These are phyloP conservation scores for Sicyos edulis DNA, from an alignment of 306 rosid species.

Conservation along the genomic window DNA sequence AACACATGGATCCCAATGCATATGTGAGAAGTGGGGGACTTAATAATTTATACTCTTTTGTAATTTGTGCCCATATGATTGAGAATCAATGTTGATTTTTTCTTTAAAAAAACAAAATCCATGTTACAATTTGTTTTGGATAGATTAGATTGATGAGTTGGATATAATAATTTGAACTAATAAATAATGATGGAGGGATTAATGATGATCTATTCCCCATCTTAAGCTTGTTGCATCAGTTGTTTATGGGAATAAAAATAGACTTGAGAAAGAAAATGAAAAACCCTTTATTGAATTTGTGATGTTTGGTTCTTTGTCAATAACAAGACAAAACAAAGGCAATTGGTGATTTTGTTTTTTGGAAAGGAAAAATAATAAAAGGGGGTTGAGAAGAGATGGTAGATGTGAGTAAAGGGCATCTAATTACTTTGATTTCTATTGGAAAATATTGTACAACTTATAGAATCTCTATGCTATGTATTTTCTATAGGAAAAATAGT, in stretches of 20 bases:
- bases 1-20: conserved; percentile 24
- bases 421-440: not conserved
- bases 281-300: not conserved
- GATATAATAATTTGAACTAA: not conserved
- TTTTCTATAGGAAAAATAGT: too few species aligned
- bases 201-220: not conserved
- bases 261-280: not conserved
- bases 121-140: not conserved
- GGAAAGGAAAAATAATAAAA: not conserved
- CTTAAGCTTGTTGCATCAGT: not conserved
- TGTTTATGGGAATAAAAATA: not conserved
- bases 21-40: conserved; percentile 9
- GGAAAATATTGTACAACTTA: not conserved
- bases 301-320: not conserved
- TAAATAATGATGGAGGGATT: not conserved
- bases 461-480: not conserved
- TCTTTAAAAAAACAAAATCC: too few species aligned
- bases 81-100: conserved; percentile 30
- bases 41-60: conserved; percentile 12
- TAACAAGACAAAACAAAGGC: too few species aligned
- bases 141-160: not conserved
- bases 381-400: not conserved
- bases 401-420: not conserved
- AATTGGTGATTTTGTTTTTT: not conserved
- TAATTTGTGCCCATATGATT: conserved; percentile 22